Evolutionary conservation across 208 protist genomes (phyloP), one percentile per base, ranked within the genome.

Genomic region (Spongospora subterranea): DNA sequence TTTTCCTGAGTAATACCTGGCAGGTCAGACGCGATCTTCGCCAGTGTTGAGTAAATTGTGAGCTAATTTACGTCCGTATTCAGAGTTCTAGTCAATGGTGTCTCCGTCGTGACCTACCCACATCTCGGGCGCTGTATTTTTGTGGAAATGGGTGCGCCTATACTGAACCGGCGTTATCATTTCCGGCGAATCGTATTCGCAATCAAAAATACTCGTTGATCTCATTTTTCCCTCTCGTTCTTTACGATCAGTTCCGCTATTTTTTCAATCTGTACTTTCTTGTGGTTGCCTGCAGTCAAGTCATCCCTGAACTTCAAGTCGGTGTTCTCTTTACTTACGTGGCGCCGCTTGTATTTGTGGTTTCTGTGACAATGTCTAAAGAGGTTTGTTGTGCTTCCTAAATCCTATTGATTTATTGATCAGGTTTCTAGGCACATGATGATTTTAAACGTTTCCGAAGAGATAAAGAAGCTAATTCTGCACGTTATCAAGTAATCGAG

Each of bases 201-300:
- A 93, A 93, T 76, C 90, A 92, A 53, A 94, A 94, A 88, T 94
- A 93, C 66, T 90, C 64, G 11, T 64, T 92, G 0, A 39, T 94
- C 24, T 88, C 89, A n/a, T 92, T 93, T 64, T 43, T 93, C 40
- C 92, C 90, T 1, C 91, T 94, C 89, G 93, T 96, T 46, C 91
- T 96, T 11, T 96, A 94, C 89, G 93, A 96, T 91, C 96, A 97
- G 88, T 97, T 97, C 41, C 93, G 94, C 40, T 96, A 94, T 82
- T 96, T 96, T 54, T 95, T 95, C 90, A 96, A 96, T 89, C 90
- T 96, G 0, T 96, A 96, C 91, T 96, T 96, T 82, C 91, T 96
- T 0, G 50, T 95, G 0, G 93, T 96, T 32, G 95, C 95, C 0
- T 40, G 95, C 24, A 94, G 93, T n/a, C 95, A 96, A 89, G 92